A percentile compares a stretch with the other conserved stretches of the same genome.
Evolutionary conservation across 2,329 filamentous ascomycete genomes (phyloP).

Genomic region (Beauveria scarabaeidicola): DNA sequence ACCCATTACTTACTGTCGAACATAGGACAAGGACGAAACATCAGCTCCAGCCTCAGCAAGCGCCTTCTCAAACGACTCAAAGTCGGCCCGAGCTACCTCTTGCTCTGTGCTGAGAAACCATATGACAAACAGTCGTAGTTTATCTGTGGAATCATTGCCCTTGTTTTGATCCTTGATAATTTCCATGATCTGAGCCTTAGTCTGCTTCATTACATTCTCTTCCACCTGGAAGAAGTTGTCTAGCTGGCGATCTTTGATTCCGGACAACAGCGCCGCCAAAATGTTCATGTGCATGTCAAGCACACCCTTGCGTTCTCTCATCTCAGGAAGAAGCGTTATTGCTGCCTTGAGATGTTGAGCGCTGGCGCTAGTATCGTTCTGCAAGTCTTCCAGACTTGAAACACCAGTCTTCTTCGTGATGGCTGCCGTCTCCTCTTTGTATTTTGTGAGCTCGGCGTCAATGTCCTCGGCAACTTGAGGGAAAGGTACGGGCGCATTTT

Average conservation of each 20-base stretch:
- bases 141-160: slow-evolving; percentile 77
- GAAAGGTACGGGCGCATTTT: slow-evolving; percentile 84
- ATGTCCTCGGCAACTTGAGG: slow-evolving; percentile 96
- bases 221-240: slow-evolving; percentile 96
- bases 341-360: slow-evolving; percentile 94
- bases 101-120: slow-evolving; percentile 94
- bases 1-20: slow-evolving; percentile 59
- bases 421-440: slow-evolving; percentile 90
- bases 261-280: slow-evolving; percentile 62
- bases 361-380: slow-evolving; percentile 79
- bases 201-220: slow-evolving; percentile 85
- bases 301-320: slow-evolving; percentile 83
- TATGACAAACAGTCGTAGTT: slow-evolving; percentile 89
- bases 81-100: slow-evolving; percentile 72
- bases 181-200: slow-evolving; percentile 80
- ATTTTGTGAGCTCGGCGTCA: slow-evolving; percentile 83
- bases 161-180: slow-evolving; percentile 73
- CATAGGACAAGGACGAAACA: slow-evolving; percentile 70
- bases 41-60: slow-evolving; percentile 69
- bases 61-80: slow-evolving; percentile 78
- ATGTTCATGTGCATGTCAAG: slow-evolving; percentile 99
- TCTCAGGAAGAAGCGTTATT: slow-evolving; percentile 83
- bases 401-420: slow-evolving; percentile 94
- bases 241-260: slow-evolving; percentile 89
- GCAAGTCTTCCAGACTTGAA: slow-evolving; percentile 83